Evolutionary conservation across 140 eudicot species (phyloP), one percentile per base, ranked within the genome.

Genomic region (Ambrosia hybrid): DNA sequence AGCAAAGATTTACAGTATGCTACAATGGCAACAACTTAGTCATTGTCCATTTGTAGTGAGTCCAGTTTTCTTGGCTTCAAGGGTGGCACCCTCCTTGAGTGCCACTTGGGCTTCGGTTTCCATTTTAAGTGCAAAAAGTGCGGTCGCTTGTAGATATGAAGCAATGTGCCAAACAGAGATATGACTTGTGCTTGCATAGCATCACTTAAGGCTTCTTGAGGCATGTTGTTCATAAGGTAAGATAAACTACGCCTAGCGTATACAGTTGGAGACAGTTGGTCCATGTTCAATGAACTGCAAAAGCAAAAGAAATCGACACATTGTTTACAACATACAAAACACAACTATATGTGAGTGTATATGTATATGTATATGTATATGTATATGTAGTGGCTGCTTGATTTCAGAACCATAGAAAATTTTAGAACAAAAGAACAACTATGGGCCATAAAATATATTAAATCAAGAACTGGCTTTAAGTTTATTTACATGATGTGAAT

Each of bases 131-230:
- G 83, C 81, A 39, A 88, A 83, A 55, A 88, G 83, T 2, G 95
- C 73, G 17, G 82, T 69, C 1, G 95, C 90, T 80, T 88, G 95
- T 38, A 88, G 78, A 73, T 85, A 88, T 0, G 87, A 79, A 13
- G 90, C 91, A 14, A 81, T 85, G 66, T 85, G 81, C 90, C 95
- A 88, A 8, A 80, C 86, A 43, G 95, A 4, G 85, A 83, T 16
- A 79, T 58, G 11, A 88, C 88, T 57, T 88, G 95, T 3, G 95
- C 95, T 80, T 88, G 95, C 95, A 88, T 88, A 46, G 95, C 90
- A 51, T 88, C 95, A 7, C 79, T 76, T 10, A 88, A 73, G 6
- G 95, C 95, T 80, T 85, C 90, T 65, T 85, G 88, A 41, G 95
- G 82, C 84, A 77, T 82, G 70, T 81, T 78, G 37, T 74, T 80